Evolutionary conservation across 768 basidiomycete species (phyloP), one percentile per base, ranked within the genome.

Genomic region (Auricularia heimuer): DNA sequence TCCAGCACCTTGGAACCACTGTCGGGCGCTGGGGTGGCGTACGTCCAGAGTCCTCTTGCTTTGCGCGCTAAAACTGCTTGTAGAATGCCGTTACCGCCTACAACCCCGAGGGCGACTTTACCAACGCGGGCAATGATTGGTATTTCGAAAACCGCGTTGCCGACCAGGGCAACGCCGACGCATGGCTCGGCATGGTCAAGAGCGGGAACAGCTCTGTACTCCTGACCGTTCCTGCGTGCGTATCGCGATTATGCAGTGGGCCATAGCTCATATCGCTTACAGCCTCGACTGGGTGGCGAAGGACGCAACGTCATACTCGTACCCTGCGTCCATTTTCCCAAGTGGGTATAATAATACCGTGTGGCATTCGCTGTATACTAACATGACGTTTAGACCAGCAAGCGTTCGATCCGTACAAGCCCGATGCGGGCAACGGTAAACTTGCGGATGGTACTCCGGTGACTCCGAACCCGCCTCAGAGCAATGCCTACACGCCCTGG

Each of bases 231-330:
- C 83, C 83, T 66, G 79, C 82, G 82, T 83, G 71, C 63, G 82
- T 74, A 14, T 18, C 8, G 11, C 37, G 14, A 4, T 62, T 63
- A 3, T 35, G 29, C 39, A 10, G 45, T 16, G 14, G n/a, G n/a
- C 7, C 24, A 56, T 33, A 37, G 58, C n/a, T 45, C 54, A 45
- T 36, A 61, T 34, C 24, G 2, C 14, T n/a, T 45, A 18, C 64
- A 83, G 82, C 18, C 76, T 84, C 37, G 83, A 83, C 67, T 84
- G 83, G 83, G 83, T 84, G 3, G 72, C 83, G 1, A 84, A 84
- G 66, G 83, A 84, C 68, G 69, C 73, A 3, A 76, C 79, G 2
- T 84, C 83, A 1, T 84, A 83, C 65, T 83, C 82, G 2, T 84
- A 81, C 66, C 79, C 82, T 4, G 69, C 67, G 33, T 71, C 75